phyloP scores from a whole-genome alignment of 345 rosid genomes.

The Pistacia vera region DNA sequence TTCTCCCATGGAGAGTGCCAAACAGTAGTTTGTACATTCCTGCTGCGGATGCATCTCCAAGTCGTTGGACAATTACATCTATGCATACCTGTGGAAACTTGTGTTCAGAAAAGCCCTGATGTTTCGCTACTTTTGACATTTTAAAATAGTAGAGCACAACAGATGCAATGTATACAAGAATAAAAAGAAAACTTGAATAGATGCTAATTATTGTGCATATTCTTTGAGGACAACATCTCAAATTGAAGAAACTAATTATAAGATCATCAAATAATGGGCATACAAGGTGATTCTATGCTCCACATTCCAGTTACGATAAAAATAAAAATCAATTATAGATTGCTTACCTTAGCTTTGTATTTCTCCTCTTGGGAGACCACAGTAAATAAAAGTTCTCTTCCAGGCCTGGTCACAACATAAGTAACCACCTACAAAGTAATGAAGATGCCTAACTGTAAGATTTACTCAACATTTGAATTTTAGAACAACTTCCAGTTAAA shows the following conservation, averaged over 20 bases:
- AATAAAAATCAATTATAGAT: background rate
- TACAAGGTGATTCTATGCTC: background rate
- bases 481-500: background rate
- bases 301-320: background rate
- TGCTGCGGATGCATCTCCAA: conserved; percentile 95
- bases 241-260: background rate
- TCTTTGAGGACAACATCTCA: background rate
- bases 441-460: conserved; percentile 1
- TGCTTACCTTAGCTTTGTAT: conserved; percentile 85
- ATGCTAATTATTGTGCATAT: background rate
- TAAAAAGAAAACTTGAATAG: background rate
- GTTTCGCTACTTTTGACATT: conserved; percentile 19
- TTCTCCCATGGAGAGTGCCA: conserved; percentile 61
- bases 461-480: background rate
- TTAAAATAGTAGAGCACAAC: background rate
- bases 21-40: conserved; percentile 80
- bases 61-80: conserved; percentile 89
- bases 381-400: conserved; percentile 90
- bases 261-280: background rate
- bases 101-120: background rate
- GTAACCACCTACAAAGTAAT: conserved; percentile 62
- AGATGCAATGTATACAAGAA: background rate
- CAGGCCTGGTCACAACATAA: conserved; percentile 88
- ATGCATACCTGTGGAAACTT: conserved; percentile 75
- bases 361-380: conserved; percentile 93